A percentile compares a stretch with the other conserved stretches of the same genome.
Conservation (phyloP, 2,329 filamentous ascomycete species). For the Fusarium tupiense region DNA sequence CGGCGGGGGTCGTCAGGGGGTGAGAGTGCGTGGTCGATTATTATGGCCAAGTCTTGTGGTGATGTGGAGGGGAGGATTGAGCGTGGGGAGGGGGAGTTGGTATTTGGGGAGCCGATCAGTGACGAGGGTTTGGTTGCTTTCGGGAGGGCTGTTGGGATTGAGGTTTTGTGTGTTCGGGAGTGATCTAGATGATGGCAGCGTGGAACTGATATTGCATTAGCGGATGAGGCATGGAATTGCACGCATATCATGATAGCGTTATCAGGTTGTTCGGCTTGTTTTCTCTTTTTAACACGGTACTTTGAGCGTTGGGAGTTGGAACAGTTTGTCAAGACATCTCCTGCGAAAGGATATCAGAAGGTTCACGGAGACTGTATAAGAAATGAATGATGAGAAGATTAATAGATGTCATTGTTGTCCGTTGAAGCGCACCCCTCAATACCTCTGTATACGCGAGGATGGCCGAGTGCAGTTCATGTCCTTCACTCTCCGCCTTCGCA, state of each 20-base stretch:
- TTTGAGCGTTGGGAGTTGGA: background rate
- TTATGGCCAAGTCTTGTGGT: background rate
- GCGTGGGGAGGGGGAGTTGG: background rate
- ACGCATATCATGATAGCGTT: accelerated
- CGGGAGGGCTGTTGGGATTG: background rate
- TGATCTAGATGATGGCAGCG: background rate
- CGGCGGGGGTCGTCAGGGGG: background rate
- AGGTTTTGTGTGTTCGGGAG: background rate
- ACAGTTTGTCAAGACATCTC: background rate
- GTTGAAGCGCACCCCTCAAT: too few species aligned
- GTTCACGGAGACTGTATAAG: background rate
- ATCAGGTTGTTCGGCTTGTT: accelerated
- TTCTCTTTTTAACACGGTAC: background rate
- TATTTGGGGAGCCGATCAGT: background rate
- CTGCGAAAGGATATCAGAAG: background rate
- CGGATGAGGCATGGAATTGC: background rate
- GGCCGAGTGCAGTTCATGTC: background rate
- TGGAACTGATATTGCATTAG: too few species aligned
- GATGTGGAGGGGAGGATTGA: background rate
- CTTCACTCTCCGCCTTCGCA: background rate
- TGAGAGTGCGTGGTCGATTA: background rate
- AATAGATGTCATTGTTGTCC: accelerated
- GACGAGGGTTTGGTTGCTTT: background rate
- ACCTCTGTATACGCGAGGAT: background rate
- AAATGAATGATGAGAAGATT: too few species aligned